phyloP scores from a whole-genome alignment of 306 rosid species.

The Malus sylvestris region DNA sequence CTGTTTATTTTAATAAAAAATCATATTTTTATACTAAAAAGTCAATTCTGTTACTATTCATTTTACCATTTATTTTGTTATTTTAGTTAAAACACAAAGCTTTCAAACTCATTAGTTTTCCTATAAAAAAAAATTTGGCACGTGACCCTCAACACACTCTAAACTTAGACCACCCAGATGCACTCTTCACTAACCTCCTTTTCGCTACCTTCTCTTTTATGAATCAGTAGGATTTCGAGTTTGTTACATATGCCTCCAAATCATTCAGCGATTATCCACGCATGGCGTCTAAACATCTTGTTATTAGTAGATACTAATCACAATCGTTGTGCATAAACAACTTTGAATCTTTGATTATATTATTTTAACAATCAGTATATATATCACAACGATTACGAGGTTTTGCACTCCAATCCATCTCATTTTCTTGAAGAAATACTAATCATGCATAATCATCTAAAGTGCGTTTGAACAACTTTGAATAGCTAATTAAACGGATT shows the following conservation, averaged over 20 bases:
- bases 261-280: background rate
- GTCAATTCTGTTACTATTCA: too few species aligned
- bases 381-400: too few species aligned
- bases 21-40: too few species aligned
- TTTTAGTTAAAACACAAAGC: too few species aligned
- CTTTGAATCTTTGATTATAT: background rate
- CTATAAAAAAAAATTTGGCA: background rate
- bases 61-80: too few species aligned
- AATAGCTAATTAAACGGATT: background rate
- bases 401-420: background rate
- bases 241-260: background rate
- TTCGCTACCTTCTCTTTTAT: background rate
- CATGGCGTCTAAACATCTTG: background rate
- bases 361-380: background rate
- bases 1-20: too few species aligned
- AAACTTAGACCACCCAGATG: background rate
- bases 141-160: background rate
- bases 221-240: background rate
- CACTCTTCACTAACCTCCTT: background rate
- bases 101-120: too few species aligned
- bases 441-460: background rate
- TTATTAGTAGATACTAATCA: background rate
- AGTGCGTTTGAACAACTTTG: background rate
- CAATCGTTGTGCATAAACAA: background rate
- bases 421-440: too few species aligned